These are phyloP conservation scores for Aphanomyces euteiches DNA, from an alignment of 352 stramenopile genomes.

Conservation along the genomic window DNA sequence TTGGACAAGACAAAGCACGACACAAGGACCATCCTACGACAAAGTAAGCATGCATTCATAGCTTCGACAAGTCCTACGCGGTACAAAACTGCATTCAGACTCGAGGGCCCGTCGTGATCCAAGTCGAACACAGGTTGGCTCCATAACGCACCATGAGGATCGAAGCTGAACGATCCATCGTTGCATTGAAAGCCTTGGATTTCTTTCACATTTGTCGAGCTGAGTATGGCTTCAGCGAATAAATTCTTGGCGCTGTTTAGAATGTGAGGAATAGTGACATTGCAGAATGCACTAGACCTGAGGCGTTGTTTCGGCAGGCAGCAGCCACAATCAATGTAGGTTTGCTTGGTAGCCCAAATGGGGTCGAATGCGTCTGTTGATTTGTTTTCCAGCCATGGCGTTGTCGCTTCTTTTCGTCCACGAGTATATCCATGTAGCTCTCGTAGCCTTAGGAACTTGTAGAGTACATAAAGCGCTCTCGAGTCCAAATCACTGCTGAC, in stretches of 20 bases:
- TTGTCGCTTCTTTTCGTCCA: background rate
- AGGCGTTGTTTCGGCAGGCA: background rate
- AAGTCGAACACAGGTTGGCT: background rate
- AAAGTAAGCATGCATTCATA: background rate
- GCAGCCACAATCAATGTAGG: conserved; percentile 7
- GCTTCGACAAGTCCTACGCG: background rate
- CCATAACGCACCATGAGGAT: background rate
- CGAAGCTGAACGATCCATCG: background rate
- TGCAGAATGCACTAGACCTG: background rate
- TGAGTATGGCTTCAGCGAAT: conserved; percentile 8
- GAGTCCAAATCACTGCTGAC: background rate
- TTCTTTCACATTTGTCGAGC: background rate
- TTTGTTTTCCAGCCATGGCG: background rate
- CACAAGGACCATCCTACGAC: background rate
- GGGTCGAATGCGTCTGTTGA: background rate
- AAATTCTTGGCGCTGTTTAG: conserved; percentile 7
- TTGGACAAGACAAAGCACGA: background rate
- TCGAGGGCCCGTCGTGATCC: background rate
- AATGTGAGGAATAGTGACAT: background rate
- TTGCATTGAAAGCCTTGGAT: background rate
- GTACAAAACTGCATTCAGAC: background rate
- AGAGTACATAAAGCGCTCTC: background rate
- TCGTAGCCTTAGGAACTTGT: background rate
- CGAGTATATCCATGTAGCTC: background rate
- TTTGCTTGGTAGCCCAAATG: conserved; percentile 19